Conservation (phyloP, 2,329 filamentous ascomycete species). For the Fusarium scirpi region DNA sequence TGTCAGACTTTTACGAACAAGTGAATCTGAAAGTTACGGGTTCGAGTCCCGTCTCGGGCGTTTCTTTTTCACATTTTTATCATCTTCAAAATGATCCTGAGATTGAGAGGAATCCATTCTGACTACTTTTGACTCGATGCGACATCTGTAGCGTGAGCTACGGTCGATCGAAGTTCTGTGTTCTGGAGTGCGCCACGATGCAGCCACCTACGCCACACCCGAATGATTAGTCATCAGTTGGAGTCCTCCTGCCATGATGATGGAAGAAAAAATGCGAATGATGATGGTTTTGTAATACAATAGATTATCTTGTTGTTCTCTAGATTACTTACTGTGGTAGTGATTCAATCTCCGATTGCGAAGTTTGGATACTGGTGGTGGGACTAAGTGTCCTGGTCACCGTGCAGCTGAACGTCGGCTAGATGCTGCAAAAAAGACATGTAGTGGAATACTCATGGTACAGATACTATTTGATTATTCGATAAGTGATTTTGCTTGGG, state of each 20-base stretch:
- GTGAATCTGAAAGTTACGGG: constrained; percentile 25
- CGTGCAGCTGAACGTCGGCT: too few species aligned
- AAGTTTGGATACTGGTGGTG: too few species aligned
- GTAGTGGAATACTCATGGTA: too few species aligned
- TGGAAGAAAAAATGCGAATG: neutral
- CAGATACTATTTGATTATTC: too few species aligned
- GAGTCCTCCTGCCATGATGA: neutral
- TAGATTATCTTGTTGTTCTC: too few species aligned
- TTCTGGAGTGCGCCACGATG: neutral
- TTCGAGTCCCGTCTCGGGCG: constrained; percentile 13
- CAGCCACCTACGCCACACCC: neutral
- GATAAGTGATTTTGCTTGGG: too few species aligned
- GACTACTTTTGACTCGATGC: rapidly evolving
- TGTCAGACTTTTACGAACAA: constrained; percentile 27
- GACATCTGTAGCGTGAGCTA: neutral
- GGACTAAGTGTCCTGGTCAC: too few species aligned
- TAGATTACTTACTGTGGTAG: too few species aligned
- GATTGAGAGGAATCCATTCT: rapidly evolving
- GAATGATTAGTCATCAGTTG: neutral
- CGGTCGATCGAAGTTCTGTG: neutral
- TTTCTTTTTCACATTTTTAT: neutral
- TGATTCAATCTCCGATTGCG: too few species aligned
- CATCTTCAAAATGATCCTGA: rapidly evolving
- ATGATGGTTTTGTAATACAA: too few species aligned
- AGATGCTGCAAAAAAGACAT: too few species aligned